These are phyloP conservation scores for Aspergillus udagawae DNA, from an alignment of 2,329 filamentous ascomycete genomes.

Conservation along the genomic window DNA sequence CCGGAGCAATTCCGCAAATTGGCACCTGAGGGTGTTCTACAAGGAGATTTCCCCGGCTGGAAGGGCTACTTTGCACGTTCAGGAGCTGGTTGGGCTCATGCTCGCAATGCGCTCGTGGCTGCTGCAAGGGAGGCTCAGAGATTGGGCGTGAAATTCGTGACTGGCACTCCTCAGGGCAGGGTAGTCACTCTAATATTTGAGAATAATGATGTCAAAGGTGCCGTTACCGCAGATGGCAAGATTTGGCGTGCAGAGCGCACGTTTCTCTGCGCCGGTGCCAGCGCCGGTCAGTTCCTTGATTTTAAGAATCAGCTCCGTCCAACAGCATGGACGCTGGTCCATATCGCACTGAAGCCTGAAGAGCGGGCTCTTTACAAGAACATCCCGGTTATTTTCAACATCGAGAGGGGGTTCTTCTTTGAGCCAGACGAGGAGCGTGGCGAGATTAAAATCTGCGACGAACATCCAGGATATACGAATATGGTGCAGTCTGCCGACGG, in stretches of 20 bases:
- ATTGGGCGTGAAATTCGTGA: conserved; percentile 47
- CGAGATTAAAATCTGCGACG: conserved; percentile 43
- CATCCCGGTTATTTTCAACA: conserved; percentile 44
- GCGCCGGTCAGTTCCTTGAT: conserved; percentile 40
- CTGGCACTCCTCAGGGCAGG: conserved; percentile 35
- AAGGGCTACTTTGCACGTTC: conserved; percentile 40
- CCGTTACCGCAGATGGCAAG: conserved; percentile 35
- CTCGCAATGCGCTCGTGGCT: conserved; percentile 44
- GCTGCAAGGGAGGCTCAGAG: conserved; percentile 42
- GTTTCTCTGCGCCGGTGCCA: conserved; percentile 44
- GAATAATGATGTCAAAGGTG: conserved; percentile 38
- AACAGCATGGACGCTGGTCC: conserved; percentile 47
- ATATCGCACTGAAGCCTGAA: conserved; percentile 41
- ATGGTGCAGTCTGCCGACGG: conserved; percentile 27
- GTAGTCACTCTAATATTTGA: conserved; percentile 36
- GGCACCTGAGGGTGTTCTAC: conserved; percentile 48
- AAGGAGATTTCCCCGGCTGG: conserved; percentile 43
- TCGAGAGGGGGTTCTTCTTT: conserved; percentile 48
- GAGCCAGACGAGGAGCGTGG: conserved; percentile 42
- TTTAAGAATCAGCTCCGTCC: conserved; percentile 43
- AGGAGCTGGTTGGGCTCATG: conserved; percentile 51
- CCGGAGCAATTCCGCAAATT: conserved; percentile 45
- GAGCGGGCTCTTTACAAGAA: conserved; percentile 42
- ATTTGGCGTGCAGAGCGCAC: conserved; percentile 36
- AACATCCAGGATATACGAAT: conserved; percentile 55